These are phyloP conservation scores for Spergularia bocconei DNA, from an alignment of 148 eudicot species.

Conservation along the genomic window DNA sequence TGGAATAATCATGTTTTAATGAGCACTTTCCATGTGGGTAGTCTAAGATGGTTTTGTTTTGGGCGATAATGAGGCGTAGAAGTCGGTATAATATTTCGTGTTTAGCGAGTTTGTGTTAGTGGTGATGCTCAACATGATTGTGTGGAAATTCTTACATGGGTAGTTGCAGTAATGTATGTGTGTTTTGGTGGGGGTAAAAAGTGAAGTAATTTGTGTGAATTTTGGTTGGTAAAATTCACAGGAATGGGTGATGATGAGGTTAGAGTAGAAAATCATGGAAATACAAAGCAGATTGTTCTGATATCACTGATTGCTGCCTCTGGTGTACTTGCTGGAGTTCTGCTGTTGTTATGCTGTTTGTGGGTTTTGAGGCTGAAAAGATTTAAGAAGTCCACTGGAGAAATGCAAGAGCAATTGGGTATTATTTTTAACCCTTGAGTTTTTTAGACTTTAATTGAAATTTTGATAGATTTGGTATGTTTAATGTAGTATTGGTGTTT, in stretches of 20 bases:
- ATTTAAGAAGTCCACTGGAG: slow-evolving; percentile 17
- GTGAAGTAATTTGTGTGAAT: background rate
- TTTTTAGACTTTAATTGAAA: background rate
- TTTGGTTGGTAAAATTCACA: background rate
- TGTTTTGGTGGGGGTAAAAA: background rate
- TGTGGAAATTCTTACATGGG: too few species aligned
- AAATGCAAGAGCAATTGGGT: slow-evolving; percentile 17
- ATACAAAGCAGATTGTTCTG: slow-evolving; percentile 21
- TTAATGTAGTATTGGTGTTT: background rate
- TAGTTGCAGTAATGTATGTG: background rate
- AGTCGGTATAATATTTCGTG: background rate
- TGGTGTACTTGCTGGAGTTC: slow-evolving; percentile 14
- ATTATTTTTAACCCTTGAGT: background rate
- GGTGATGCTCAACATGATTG: background rate
- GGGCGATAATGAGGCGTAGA: background rate
- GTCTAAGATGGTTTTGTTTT: background rate
- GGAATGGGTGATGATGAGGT: slow-evolving; percentile 29
- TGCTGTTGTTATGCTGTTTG: slow-evolving; percentile 28
- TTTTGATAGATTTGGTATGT: background rate
- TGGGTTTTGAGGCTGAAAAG: slow-evolving; percentile 27
- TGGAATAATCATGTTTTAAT: background rate
- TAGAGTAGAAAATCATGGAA: slow-evolving; percentile 23
- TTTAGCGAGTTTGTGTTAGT: background rate
- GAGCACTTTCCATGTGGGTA: background rate
- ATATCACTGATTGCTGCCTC: slow-evolving; percentile 27